These are phyloP conservation scores for Cordyceps farinosa DNA, from an alignment of 2,329 filamentous ascomycete genomes.

Conservation along the genomic window DNA sequence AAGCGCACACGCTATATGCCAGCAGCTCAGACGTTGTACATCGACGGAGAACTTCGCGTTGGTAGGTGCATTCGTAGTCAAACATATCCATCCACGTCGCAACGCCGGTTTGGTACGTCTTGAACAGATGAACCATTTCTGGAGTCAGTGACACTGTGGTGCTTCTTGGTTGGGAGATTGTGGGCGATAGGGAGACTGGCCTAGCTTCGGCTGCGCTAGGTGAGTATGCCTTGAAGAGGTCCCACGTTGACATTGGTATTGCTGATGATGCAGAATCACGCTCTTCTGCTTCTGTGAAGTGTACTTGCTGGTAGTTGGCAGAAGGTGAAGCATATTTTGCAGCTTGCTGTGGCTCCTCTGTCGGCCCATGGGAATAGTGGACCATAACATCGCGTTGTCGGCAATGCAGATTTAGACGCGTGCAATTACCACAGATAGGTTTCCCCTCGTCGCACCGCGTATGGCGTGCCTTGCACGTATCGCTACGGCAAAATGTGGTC, in stretches of 20 bases:
- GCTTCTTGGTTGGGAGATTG: background rate
- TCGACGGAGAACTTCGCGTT: constrained; percentile 8
- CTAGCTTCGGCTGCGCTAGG: background rate
- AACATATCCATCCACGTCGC: constrained; percentile 18
- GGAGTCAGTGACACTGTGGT: background rate
- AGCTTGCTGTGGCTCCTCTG: background rate
- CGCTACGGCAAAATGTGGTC: background rate
- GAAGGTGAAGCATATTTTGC: background rate
- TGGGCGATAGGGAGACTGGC: background rate
- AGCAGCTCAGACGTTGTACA: constrained; percentile 13
- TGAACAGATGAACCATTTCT: constrained; percentile 6
- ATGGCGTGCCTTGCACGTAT: constrained; percentile 8
- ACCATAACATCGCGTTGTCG: constrained; percentile 5
- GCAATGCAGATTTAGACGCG: constrained; percentile 10
- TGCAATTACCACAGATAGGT: constrained; percentile 16
- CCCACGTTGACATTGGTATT: constrained; percentile 5
- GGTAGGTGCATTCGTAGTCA: constrained; percentile 12
- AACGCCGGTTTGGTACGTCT: constrained; percentile 8
- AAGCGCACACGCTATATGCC: constrained; percentile 11
- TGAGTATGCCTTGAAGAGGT: background rate
- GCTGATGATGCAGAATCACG: background rate
- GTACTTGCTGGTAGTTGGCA: background rate
- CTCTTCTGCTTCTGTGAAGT: background rate
- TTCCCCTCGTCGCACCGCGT: constrained; percentile 14
- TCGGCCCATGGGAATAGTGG: background rate